These are phyloP conservation scores for Sporothrix pallida DNA, from an alignment of 2,329 filamentous ascomycete species.

Conservation along the genomic window DNA sequence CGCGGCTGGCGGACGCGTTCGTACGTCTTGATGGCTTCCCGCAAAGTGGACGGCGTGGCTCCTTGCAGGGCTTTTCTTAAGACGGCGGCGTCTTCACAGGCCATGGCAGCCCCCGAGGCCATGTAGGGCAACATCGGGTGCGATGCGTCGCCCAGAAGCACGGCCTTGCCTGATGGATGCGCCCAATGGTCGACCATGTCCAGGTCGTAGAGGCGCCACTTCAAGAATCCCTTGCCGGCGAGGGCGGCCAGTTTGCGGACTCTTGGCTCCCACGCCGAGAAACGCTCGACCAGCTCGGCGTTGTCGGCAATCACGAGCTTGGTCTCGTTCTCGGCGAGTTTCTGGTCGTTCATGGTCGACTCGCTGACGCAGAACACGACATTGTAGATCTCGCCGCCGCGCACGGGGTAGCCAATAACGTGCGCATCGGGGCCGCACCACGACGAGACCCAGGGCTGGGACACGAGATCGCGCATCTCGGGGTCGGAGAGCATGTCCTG, in stretches of 20 bases:
- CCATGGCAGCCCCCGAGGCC: slow-evolving; percentile 53
- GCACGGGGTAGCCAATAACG: slow-evolving; percentile 44
- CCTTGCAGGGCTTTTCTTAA: slow-evolving; percentile 34
- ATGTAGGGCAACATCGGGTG: slow-evolving; percentile 57
- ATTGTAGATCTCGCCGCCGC: slow-evolving; percentile 44
- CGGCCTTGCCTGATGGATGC: slow-evolving; percentile 48
- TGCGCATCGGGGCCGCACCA: slow-evolving; percentile 46
- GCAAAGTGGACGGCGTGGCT: not conserved
- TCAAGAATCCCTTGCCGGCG: slow-evolving; percentile 47
- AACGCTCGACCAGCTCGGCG: slow-evolving; percentile 46
- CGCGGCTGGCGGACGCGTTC: slow-evolving; percentile 37
- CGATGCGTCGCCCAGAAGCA: slow-evolving; percentile 52
- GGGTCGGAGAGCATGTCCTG: slow-evolving; percentile 43
- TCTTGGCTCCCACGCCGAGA: slow-evolving; percentile 46
- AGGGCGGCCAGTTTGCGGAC: slow-evolving; percentile 46
- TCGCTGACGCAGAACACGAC: slow-evolving; percentile 42
- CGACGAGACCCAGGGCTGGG: slow-evolving; percentile 42
- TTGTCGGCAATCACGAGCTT: slow-evolving; percentile 42
- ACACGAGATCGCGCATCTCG: slow-evolving; percentile 41
- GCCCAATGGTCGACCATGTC: slow-evolving; percentile 49
- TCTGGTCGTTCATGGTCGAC: slow-evolving; percentile 27
- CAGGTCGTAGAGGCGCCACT: slow-evolving; percentile 55
- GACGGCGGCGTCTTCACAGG: slow-evolving; percentile 51
- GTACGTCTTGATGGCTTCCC: slow-evolving; percentile 32
- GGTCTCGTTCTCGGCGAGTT: slow-evolving; percentile 38